phyloP scores from a whole-genome alignment of 805 yeast genomes.

The Teunomyces barrocoloradensis region DNA sequence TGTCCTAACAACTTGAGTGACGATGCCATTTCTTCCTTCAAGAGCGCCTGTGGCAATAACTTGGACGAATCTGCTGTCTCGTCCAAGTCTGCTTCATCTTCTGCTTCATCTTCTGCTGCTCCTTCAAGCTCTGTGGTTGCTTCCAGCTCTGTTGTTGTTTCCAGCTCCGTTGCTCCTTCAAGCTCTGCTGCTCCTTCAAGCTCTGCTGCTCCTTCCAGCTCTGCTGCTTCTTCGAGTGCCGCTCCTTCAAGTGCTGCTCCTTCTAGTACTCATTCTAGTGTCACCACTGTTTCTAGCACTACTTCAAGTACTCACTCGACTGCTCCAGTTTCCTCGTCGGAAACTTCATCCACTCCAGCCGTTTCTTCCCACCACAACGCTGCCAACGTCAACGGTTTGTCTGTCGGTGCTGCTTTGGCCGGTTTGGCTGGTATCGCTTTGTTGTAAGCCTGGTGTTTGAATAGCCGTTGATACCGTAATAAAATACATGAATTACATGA shows the following conservation, averaged over 20 bases:
- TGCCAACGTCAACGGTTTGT: conserved; percentile 17
- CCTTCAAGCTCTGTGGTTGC: background rate
- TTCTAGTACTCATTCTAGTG: background rate
- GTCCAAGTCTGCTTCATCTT: conserved; percentile 2
- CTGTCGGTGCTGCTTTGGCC: conserved; percentile 25
- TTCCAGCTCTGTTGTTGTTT: background rate
- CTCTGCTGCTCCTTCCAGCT: background rate
- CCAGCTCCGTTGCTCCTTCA: background rate
- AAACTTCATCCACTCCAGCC: conserved; percentile 4
- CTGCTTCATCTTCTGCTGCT: conserved; percentile 2
- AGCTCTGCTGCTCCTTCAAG: conserved; percentile 6
- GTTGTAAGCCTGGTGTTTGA: conserved; percentile 11
- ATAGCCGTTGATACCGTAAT: conserved; percentile 1
- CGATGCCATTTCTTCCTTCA: conserved; percentile 59
- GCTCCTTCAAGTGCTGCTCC: conserved; percentile 2
- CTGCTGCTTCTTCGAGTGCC: no score
- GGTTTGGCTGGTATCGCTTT: conserved; percentile 24
- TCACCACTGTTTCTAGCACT: background rate
- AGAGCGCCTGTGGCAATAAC: conserved; percentile 48
- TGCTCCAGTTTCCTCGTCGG: conserved; percentile 1
- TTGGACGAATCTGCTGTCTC: conserved; percentile 22
- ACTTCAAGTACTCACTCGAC: background rate
- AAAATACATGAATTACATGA: background rate
- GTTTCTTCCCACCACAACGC: conserved; percentile 11
- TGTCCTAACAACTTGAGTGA: conserved; percentile 67